A percentile compares a stretch with the other conserved stretches of the same genome.
phyloP scores from a whole-genome alignment of 495 filamentous ascomycete genomes.

The Xanthoparmelia taractica region DNA sequence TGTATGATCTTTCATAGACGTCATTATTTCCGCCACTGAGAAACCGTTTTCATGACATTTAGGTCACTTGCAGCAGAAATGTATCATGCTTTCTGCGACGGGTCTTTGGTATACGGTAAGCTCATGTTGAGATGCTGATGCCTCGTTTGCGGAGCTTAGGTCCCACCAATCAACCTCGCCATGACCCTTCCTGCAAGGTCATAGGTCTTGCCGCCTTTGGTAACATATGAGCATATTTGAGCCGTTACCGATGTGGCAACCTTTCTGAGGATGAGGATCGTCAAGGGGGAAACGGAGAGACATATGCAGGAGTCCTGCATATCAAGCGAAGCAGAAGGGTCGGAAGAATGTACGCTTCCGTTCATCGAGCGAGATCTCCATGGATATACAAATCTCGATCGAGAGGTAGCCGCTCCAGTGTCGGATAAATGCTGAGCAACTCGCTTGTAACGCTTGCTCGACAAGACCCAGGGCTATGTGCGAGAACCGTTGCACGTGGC shows the following conservation, averaged over 20 bases:
- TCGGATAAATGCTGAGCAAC: neutral
- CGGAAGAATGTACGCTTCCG: neutral
- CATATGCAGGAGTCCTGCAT: neutral
- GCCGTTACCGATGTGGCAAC: neutral
- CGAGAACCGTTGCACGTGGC: neutral
- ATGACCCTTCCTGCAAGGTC: too few relatives aligned
- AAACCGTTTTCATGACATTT: neutral
- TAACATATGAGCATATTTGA: neutral
- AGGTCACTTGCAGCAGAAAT: neutral
- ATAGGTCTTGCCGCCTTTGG: neutral
- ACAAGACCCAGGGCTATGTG: neutral
- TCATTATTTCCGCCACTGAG: slow-evolving; percentile 3
- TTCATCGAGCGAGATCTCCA: neutral
- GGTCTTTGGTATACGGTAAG: too few relatives aligned
- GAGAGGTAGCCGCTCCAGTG: neutral
- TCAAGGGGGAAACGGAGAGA: neutral
- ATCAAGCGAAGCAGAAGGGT: neutral
- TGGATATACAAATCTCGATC: neutral
- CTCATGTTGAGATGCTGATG: too few relatives aligned
- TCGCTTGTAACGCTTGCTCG: neutral
- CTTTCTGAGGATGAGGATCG: neutral
- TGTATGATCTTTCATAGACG: slow-evolving; percentile 1
- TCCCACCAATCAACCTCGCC: too few relatives aligned
- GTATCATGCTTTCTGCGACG: too few relatives aligned
- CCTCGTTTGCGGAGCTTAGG: too few relatives aligned